These are phyloP conservation scores for Ophiosphaerella korrae DNA, from an alignment of 2,329 filamentous ascomycete species.

Conservation along the genomic window DNA sequence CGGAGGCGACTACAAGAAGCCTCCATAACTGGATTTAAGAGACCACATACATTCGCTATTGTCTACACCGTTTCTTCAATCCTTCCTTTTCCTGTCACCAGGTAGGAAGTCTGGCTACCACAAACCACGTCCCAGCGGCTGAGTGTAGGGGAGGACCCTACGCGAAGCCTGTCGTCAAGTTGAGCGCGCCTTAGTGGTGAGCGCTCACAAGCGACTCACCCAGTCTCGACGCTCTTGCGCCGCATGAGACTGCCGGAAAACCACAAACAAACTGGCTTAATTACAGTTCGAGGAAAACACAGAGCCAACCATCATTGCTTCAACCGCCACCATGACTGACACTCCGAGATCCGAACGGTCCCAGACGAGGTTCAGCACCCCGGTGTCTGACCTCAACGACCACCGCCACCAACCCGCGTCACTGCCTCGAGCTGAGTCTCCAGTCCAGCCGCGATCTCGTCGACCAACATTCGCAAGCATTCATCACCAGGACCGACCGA, in stretches of 20 bases:
- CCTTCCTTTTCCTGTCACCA: conserved; percentile 28
- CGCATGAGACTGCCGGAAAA: conserved; percentile 27
- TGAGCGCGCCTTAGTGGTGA: conserved; percentile 57
- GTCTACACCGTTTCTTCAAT: conserved; percentile 18
- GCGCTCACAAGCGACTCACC: conserved; percentile 61
- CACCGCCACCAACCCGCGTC: conserved; percentile 73
- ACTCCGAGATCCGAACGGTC: conserved; percentile 69
- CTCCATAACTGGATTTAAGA: conserved; percentile 80
- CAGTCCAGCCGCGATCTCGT: conserved; percentile 51
- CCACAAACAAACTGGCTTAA: conserved; percentile 32
- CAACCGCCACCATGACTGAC: conserved; percentile 55
- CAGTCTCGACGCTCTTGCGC: conserved; percentile 36
- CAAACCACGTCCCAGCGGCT: conserved; percentile 38
- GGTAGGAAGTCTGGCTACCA: conserved; percentile 35
- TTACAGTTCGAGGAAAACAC: conserved; percentile 7
- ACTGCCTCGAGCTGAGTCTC: conserved; percentile 61
- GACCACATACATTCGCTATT: conserved; percentile 18
- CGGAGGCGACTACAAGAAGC: conserved; percentile 90
- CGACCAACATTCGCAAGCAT: conserved; percentile 77
- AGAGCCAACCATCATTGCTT: conserved; percentile 27
- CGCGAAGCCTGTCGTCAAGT: conserved; percentile 56
- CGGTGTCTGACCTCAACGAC: conserved; percentile 83
- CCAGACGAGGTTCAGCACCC: conserved; percentile 71
- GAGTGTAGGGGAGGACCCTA: conserved; percentile 55
- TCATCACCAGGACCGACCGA: conserved; percentile 50